Conservation (phyloP, 192 early-diverging fungal genomes). For the Backusella tuberculispora region DNA sequence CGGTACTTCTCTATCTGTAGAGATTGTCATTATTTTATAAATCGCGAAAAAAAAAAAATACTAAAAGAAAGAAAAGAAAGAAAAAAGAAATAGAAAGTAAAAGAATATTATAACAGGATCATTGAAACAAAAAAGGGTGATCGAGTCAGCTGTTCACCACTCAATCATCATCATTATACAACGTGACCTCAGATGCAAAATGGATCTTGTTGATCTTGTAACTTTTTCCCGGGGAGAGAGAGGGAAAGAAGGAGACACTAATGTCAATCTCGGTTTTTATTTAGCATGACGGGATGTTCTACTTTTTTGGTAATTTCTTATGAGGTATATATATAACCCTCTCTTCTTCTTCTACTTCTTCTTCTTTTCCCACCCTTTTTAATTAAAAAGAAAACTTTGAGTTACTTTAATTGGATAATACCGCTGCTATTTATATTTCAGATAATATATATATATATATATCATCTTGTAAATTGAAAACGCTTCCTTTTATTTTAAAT, state of each 20-base stretch:
- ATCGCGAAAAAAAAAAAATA: constrained; percentile 15
- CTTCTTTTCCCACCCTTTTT: background rate
- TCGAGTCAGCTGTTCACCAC: background rate
- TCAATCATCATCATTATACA: background rate
- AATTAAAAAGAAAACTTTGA: background rate
- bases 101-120: background rate
- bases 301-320: no score
- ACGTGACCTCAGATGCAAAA: constrained; percentile 5
- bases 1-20: constrained; percentile 9
- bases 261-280: no score
- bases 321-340: no score
- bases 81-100: background rate
- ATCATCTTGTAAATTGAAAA: no score
- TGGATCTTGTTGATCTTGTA: background rate
- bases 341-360: no score
- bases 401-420: background rate
- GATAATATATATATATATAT: no score
- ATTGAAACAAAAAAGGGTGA: constrained; percentile 12
- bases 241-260: no score
- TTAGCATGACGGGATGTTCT: no score
- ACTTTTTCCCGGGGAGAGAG: background rate
- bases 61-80: background rate
- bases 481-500: no score
- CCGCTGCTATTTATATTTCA: background rate
- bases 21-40: background rate